Conservation (phyloP, 164 flowering plant genomes). For the Vitis rotundifolia region DNA sequence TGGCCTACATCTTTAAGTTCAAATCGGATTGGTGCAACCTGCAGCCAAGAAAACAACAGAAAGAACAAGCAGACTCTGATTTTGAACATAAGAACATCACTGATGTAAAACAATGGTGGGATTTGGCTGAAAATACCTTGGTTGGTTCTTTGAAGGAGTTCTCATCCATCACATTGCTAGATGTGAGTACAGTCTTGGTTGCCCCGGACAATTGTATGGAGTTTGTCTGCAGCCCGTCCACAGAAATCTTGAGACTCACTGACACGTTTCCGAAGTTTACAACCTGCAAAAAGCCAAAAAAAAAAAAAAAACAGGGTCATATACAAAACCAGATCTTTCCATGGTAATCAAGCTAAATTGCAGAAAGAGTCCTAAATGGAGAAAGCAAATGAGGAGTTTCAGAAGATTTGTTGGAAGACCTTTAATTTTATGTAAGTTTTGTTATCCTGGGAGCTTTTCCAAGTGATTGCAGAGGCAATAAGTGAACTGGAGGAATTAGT, state of each 20-base stretch:
- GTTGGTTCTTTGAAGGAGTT: conserved; percentile 67
- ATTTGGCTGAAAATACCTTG: conserved; percentile 45
- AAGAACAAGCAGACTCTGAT: background rate
- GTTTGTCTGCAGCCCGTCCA: conserved; percentile 53
- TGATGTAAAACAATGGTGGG: background rate
- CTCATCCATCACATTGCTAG: conserved; percentile 74
- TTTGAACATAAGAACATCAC: background rate
- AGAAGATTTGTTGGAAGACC: conserved; percentile 33
- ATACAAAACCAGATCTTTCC: no score
- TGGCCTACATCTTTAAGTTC: conserved; percentile 39
- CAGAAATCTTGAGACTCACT: conserved; percentile 52
- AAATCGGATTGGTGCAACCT: conserved; percentile 52
- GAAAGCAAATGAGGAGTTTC: background rate
- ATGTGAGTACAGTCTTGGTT: conserved; percentile 55
- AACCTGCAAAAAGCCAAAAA: conserved; percentile 41
- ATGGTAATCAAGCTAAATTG: no score
- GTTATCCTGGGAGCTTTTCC: conserved; percentile 38
- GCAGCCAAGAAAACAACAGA: conserved; percentile 6
- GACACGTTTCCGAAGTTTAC: conserved; percentile 67
- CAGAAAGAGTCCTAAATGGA: no score
- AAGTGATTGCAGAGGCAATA: conserved; percentile 72
- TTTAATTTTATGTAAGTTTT: conserved; percentile 58
- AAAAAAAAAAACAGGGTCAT: background rate
- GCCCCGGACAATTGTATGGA: conserved; percentile 36
- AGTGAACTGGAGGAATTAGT: conserved; percentile 45